Evolutionary conservation across 2,329 filamentous ascomycete species (phyloP).

Genomic region (Lachnellula occidentalis): DNA sequence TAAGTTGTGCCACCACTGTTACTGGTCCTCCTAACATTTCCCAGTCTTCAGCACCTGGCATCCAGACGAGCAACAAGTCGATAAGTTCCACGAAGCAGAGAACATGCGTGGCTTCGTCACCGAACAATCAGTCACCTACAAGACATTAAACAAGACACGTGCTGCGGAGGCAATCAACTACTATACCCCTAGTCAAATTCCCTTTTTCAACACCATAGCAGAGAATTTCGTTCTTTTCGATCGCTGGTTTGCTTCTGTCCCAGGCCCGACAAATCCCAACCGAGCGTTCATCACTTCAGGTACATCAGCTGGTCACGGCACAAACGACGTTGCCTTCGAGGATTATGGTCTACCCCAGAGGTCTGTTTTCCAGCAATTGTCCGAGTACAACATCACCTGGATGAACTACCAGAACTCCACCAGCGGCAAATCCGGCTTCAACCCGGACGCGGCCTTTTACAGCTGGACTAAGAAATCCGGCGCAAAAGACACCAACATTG

Average conservation of each 20-base stretch:
- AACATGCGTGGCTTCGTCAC: conserved; percentile 39
- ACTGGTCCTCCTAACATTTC: conserved; percentile 4
- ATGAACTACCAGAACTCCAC: conserved; percentile 42
- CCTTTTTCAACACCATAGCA: conserved; percentile 36
- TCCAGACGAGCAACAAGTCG: conserved; percentile 26
- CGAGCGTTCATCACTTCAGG: conserved; percentile 33
- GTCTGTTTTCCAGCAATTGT: conserved; percentile 38
- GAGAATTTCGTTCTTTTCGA: conserved; percentile 41
- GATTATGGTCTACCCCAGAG: conserved; percentile 33
- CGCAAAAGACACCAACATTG: conserved; percentile 31
- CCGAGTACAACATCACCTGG: conserved; percentile 38
- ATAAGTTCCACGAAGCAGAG: conserved; percentile 13
- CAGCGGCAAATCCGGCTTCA: conserved; percentile 31
- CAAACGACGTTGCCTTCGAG: conserved; percentile 33
- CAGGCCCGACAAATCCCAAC: conserved; percentile 35
- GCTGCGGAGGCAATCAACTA: conserved; percentile 40
- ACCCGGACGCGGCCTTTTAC: conserved; percentile 41
- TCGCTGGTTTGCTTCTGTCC: conserved; percentile 37
- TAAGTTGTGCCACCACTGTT: conserved; percentile 3
- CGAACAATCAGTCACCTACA: conserved; percentile 36
- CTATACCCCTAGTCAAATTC: conserved; percentile 37
- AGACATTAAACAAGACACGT: conserved; percentile 32
- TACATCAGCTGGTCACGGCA: conserved; percentile 36
- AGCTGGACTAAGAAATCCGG: conserved; percentile 36
- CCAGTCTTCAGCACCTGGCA: conserved; percentile 35